These are phyloP conservation scores for Saitozyma sp. DNA, from an alignment of 768 basidiomycete species.

Conservation along the genomic window DNA sequence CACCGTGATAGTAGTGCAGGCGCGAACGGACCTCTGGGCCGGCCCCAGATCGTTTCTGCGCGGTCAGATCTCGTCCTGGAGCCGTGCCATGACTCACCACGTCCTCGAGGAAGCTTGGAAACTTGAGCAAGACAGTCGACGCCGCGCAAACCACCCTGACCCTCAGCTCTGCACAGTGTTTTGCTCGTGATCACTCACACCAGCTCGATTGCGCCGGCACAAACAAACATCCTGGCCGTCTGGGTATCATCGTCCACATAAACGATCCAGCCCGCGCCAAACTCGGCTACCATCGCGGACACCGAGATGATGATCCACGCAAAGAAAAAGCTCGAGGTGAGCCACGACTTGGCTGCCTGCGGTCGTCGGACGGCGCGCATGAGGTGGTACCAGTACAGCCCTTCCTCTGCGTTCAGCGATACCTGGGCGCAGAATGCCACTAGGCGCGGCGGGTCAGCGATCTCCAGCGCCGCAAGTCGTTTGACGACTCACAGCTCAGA, in stretches of 20 bases:
- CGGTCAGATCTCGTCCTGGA: neutral
- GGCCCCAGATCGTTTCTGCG: conserved; percentile 35
- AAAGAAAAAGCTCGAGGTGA: conserved; percentile 25
- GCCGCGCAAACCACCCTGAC: conserved; percentile 20
- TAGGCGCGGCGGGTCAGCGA: conserved; percentile 4
- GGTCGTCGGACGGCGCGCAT: conserved; percentile 38
- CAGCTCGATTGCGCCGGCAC: conserved; percentile 23
- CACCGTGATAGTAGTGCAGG: conserved; percentile 38
- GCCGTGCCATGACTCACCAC: conserved; percentile 21
- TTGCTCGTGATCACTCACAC: conserved; percentile 18
- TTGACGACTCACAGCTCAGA: conserved; percentile 19
- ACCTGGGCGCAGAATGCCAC: conserved; percentile 29
- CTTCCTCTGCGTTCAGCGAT: conserved; percentile 37
- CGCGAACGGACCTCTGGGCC: conserved; percentile 37
- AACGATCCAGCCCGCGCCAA: conserved; percentile 17
- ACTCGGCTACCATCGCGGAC: conserved; percentile 8
- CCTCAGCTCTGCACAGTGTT: neutral
- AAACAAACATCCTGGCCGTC: conserved; percentile 14
- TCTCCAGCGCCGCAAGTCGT: neutral
- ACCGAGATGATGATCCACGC: conserved; percentile 30
- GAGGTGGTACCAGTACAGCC: conserved; percentile 40
- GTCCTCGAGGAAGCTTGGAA: conserved; percentile 34
- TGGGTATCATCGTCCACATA: conserved; percentile 14
- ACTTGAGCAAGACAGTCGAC: conserved; percentile 27
- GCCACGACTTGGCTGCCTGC: conserved; percentile 24